Conservation (phyloP, 2,329 filamentous ascomycete genomes). For the Colletotrichum limetticola region DNA sequence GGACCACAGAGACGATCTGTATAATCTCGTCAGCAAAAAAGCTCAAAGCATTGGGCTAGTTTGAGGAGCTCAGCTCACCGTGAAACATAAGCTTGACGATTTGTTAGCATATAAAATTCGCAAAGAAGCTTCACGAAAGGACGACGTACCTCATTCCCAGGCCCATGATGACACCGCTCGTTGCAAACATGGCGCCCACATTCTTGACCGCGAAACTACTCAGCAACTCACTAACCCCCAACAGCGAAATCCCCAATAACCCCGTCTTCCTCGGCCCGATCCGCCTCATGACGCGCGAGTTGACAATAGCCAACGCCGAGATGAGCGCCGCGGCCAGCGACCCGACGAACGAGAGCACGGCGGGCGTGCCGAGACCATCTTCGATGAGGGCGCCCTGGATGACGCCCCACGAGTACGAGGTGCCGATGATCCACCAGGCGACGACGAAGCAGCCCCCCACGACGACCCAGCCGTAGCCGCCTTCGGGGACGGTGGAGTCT, state of each 20-base stretch:
- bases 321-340: slow-evolving; percentile 62
- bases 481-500: slow-evolving; percentile 61
- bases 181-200: slow-evolving; percentile 48
- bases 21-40: slow-evolving; percentile 12
- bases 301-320: slow-evolving; percentile 61
- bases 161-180: slow-evolving; percentile 45
- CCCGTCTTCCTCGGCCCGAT: slow-evolving; percentile 60
- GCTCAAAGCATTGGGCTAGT: too few species aligned
- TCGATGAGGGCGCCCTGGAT: slow-evolving; percentile 67
- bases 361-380: slow-evolving; percentile 56
- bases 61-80: neutral
- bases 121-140: neutral
- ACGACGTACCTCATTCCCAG: slow-evolving; percentile 41
- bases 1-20: slow-evolving; percentile 55
- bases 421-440: slow-evolving; percentile 67
- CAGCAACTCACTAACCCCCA: slow-evolving; percentile 60
- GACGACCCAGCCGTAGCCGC: slow-evolving; percentile 67
- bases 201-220: slow-evolving; percentile 50
- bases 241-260: slow-evolving; percentile 59
- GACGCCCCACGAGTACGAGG: slow-evolving; percentile 69
- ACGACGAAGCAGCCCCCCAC: slow-evolving; percentile 61
- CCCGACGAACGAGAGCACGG: slow-evolving; percentile 69
- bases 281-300: slow-evolving; percentile 59
- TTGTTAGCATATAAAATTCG: neutral
- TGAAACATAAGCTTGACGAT: slow-evolving; percentile 10